Conservation (phyloP, 345 rosid species). For the Gossypium australe region DNA sequence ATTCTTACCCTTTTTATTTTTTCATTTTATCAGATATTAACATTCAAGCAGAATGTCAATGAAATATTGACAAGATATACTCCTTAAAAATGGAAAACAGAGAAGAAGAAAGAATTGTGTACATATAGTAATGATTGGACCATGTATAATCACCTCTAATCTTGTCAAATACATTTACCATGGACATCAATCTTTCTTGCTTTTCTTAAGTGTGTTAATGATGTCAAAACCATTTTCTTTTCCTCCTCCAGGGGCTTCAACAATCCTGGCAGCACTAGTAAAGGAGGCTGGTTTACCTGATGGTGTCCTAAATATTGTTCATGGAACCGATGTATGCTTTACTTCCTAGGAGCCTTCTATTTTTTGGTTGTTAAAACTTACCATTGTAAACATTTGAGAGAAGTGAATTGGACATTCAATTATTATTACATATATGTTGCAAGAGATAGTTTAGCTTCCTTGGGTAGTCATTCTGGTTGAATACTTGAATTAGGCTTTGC, state of each 20-base stretch:
- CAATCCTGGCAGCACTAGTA: constrained; percentile 35
- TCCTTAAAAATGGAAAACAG: not conserved
- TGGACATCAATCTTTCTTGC: constrained; percentile 3
- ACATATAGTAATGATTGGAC: not conserved
- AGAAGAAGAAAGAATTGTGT: not conserved
- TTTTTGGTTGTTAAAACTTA: constrained; percentile 3
- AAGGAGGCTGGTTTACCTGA: constrained; percentile 39
- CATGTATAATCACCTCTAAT: not conserved
- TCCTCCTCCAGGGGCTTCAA: constrained; percentile 28
- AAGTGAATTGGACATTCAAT: not conserved
- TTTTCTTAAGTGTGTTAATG: not conserved
- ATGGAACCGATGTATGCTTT: constrained; percentile 33
- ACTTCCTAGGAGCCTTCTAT: constrained; percentile 1
- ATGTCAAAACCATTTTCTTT: not conserved
- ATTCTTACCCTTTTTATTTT: not conserved
- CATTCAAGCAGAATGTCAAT: not conserved
- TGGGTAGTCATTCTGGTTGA: not conserved
- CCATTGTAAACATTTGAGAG: not conserved
- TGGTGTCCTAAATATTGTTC: constrained; percentile 41
- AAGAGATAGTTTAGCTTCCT: not conserved
- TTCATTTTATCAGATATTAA: not conserved
- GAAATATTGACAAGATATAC: not conserved
- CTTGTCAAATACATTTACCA: constrained; percentile 2
- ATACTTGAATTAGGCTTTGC: not conserved
- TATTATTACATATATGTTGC: not conserved